phyloP scores from a whole-genome alignment of 1,284 basidiomycete genomes.

The Apiotrichum veenhuisii region DNA sequence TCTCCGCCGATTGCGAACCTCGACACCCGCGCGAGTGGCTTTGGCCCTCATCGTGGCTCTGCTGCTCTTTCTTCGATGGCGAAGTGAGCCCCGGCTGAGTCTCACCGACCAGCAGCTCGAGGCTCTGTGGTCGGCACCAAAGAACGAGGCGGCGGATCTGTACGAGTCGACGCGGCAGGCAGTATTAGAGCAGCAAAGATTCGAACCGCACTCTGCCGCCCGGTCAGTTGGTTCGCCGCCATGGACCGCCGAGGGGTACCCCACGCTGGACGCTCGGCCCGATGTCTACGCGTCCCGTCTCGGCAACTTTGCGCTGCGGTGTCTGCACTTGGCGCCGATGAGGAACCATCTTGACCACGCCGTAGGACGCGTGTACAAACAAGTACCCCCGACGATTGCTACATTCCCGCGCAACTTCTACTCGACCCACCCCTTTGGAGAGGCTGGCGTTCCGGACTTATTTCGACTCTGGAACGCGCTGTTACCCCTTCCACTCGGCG shows the following conservation, averaged over 20 bases:
- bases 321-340: constrained; percentile 7
- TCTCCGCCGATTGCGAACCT: neutral
- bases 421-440: constrained; percentile 18
- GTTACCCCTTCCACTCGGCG: constrained; percentile 14
- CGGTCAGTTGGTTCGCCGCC: constrained; percentile 1
- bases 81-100: neutral
- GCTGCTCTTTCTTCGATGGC: constrained; percentile 1
- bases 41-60: constrained; percentile 2
- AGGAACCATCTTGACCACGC: constrained; percentile 7
- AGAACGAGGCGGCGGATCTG: constrained; percentile 6
- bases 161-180: constrained; percentile 7
- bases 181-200: neutral
- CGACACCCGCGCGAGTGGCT: neutral
- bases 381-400: constrained; percentile 13
- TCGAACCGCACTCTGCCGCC: constrained; percentile 5
- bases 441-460: constrained; percentile 21
- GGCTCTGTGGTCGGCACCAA: constrained; percentile 10
- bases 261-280: constrained; percentile 13
- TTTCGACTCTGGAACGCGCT: constrained; percentile 32
- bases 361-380: constrained; percentile 10
- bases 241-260: constrained; percentile 2
- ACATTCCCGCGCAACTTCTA: constrained; percentile 13
- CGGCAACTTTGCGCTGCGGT: constrained; percentile 12
- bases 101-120: constrained; percentile 1
- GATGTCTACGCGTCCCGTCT: constrained; percentile 21